phyloP scores from a whole-genome alignment of 495 filamentous ascomycete species.

The Baudoinia panamericana region DNA sequence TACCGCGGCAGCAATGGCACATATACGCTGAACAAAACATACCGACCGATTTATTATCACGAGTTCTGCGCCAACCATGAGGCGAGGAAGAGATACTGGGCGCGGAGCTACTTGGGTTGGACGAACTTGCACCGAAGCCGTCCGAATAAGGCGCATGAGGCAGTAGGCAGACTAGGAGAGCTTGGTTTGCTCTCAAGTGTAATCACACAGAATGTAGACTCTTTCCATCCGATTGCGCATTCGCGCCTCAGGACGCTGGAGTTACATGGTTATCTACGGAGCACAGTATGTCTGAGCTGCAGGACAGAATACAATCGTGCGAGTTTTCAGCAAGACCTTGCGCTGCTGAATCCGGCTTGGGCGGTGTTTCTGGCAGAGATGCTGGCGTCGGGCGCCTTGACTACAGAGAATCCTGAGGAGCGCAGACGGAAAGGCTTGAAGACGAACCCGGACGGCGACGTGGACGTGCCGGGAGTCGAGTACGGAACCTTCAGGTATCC shows the following conservation, averaged over 20 bases:
- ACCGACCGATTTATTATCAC: slow-evolving; percentile 83
- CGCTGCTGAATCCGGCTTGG: slow-evolving; percentile 77
- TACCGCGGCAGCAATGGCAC: slow-evolving; percentile 85
- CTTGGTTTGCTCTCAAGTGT: slow-evolving; percentile 62
- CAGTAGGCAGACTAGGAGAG: slow-evolving; percentile 54
- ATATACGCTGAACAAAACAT: slow-evolving; percentile 77
- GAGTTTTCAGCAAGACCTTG: slow-evolving; percentile 62
- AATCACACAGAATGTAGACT: slow-evolving; percentile 91
- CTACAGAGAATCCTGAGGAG: slow-evolving; percentile 63
- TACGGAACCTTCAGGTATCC: slow-evolving; percentile 89
- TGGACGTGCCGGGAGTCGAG: slow-evolving; percentile 75
- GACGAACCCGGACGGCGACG: slow-evolving; percentile 88
- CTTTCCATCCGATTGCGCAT: slow-evolving; percentile 71
- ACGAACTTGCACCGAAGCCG: slow-evolving; percentile 58
- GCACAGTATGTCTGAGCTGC: slow-evolving; percentile 66
- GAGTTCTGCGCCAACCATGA: slow-evolving; percentile 77
- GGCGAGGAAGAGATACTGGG: slow-evolving; percentile 90
- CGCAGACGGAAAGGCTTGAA: slow-evolving; percentile 55
- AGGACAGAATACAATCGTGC: slow-evolving; percentile 38
- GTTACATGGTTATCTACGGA: slow-evolving; percentile 78
- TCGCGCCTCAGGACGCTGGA: slow-evolving; percentile 64
- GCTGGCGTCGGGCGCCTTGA: slow-evolving; percentile 56
- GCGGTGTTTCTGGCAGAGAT: slow-evolving; percentile 58
- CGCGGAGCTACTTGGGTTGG: slow-evolving; percentile 88
- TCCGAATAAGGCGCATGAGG: slow-evolving; percentile 70